Conservation (phyloP, 106 monocot species). For the Ottelia alismoides region DNA sequence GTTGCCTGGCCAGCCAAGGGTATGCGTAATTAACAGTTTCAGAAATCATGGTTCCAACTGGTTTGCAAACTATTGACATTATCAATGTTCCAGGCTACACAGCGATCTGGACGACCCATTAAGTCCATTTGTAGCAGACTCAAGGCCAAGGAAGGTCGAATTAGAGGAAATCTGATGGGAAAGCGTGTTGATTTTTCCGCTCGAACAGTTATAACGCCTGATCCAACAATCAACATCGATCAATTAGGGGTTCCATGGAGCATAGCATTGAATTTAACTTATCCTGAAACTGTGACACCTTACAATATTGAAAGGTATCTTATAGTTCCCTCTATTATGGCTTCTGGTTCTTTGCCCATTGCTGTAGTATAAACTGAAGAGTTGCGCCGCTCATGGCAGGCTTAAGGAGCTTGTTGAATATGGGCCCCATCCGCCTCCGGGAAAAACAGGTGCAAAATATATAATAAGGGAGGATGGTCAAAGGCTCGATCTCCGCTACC, state of each 20-base stretch:
- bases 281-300: slow-evolving; percentile 93
- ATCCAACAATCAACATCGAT: slow-evolving; percentile 94
- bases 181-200: slow-evolving; percentile 96
- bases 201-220: slow-evolving; percentile 87
- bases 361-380: background rate
- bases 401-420: slow-evolving; percentile 97
- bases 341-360: background rate
- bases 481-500: slow-evolving; percentile 89
- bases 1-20: slow-evolving; percentile 98
- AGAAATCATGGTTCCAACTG: too few relatives aligned
- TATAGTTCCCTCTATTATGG: background rate
- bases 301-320: slow-evolving; percentile 86
- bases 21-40: too few relatives aligned
- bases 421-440: slow-evolving; percentile 98
- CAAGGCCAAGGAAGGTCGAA: slow-evolving; percentile 97
- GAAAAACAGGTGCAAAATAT: slow-evolving; percentile 96
- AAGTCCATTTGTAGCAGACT: slow-evolving; percentile 96
- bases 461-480: slow-evolving; percentile 98
- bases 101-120: slow-evolving; percentile 87
- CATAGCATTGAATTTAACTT: slow-evolving; percentile 88
- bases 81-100: slow-evolving; percentile 56
- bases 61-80: too few relatives aligned
- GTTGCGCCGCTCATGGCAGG: slow-evolving; percentile 15
- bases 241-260: slow-evolving; percentile 91
- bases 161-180: slow-evolving; percentile 97